Conservation (phyloP, 1,139 yeast genomes). For the Protomyces pachydermus region DNA sequence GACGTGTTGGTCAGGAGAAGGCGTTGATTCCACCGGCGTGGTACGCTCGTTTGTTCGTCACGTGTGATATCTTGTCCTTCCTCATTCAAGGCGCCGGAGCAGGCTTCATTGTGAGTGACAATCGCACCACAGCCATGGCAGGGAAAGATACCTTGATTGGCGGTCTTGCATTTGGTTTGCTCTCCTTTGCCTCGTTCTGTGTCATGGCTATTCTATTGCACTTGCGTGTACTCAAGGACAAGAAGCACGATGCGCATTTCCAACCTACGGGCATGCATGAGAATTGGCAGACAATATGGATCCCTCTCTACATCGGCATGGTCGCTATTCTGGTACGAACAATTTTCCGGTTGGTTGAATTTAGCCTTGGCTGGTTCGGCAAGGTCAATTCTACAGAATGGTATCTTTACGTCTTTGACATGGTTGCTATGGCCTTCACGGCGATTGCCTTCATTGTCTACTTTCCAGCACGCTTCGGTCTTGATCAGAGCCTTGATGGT, state of each 20-base stretch:
- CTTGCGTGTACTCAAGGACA: background rate
- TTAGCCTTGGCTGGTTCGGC: constrained; percentile 43
- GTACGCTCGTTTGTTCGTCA: constrained; percentile 40
- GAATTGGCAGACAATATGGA: constrained; percentile 26
- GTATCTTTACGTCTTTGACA: constrained; percentile 43
- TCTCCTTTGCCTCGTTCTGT: constrained; percentile 41
- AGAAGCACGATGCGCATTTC: background rate
- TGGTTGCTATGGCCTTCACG: constrained; percentile 32
- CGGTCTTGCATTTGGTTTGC: constrained; percentile 41
- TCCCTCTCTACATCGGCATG: constrained; percentile 37
- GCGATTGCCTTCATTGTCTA: constrained; percentile 3
- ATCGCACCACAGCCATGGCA: background rate
- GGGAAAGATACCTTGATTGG: constrained; percentile 34
- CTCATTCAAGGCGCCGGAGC: constrained; percentile 47
- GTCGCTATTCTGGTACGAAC: constrained; percentile 44
- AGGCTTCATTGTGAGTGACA: constrained; percentile 39
- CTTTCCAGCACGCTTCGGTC: constrained; percentile 22
- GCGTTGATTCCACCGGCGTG: background rate
- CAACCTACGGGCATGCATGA: background rate
- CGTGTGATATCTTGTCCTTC: constrained; percentile 46
- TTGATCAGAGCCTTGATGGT: constrained; percentile 1
- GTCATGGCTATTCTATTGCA: constrained; percentile 30
- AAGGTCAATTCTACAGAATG: constrained; percentile 42
- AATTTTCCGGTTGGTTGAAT: constrained; percentile 44
- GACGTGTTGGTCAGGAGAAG: background rate